A percentile compares a stretch with the other conserved stretches of the same genome.
phyloP scores from a whole-genome alignment of 345 rosid genomes.

The Eucalyptus sideroxylon region DNA sequence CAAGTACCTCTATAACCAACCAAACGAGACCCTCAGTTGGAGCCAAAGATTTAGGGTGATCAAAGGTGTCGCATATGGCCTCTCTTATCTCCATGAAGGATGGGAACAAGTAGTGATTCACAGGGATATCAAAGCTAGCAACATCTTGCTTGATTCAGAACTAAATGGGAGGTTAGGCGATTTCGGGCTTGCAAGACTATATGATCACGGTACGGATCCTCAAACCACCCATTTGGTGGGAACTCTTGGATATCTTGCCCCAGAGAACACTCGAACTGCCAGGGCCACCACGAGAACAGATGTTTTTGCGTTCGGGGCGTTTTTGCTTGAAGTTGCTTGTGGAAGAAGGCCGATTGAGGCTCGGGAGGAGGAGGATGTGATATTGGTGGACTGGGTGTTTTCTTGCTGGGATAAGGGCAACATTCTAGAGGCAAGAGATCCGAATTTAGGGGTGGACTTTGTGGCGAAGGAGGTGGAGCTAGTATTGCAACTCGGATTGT shows the following conservation, averaged over 20 bases:
- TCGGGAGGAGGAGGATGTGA: background rate
- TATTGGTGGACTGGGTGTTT: constrained; percentile 23
- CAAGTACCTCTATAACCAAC: no score
- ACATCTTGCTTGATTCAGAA: no score
- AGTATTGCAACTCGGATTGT: constrained; percentile 26
- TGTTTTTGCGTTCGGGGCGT: constrained; percentile 26
- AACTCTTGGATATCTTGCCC: constrained; percentile 6
- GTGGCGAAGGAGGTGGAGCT: constrained; percentile 19
- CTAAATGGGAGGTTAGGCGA: no score
- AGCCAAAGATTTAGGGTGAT: no score
- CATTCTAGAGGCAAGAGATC: constrained; percentile 16
- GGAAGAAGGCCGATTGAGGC: constrained; percentile 32
- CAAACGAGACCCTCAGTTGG: no score
- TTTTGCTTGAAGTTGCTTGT: constrained; percentile 31
- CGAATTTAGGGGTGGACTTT: constrained; percentile 2
- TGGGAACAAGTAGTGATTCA: no score
- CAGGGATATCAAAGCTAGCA: no score
- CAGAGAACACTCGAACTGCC: constrained; percentile 23
- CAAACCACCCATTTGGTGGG: no score
- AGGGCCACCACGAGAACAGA: constrained; percentile 19
- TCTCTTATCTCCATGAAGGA: no score
- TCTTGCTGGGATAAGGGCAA: constrained; percentile 8
- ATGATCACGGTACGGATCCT: no score
- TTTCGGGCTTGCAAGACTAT: no score
- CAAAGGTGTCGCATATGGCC: no score